phyloP scores from a whole-genome alignment of 176 grass and related monocot species.

The Calamus simplicifolius region DNA sequence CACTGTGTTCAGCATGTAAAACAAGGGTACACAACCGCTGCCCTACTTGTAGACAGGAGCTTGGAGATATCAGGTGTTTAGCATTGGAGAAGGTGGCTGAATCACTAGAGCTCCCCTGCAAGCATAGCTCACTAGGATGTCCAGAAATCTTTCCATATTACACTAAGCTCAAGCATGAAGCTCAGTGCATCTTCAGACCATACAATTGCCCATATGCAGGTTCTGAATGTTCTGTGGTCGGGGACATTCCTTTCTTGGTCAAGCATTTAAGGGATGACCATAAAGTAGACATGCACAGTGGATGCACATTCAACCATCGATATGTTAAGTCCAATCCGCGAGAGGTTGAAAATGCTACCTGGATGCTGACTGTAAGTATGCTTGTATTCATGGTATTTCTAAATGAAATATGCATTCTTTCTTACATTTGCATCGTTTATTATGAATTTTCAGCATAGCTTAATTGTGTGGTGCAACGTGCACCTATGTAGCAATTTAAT shows the following conservation, averaged over 20 bases:
- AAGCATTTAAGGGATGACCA: constrained; percentile 6
- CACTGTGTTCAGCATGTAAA: constrained; percentile 9
- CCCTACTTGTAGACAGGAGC: constrained; percentile 15
- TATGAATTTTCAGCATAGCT: too few species aligned
- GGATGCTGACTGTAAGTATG: constrained; percentile 18
- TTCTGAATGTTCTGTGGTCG: constrained; percentile 8
- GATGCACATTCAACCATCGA: constrained; percentile 11
- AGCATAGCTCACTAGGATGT: constrained; percentile 4
- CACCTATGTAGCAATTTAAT: too few species aligned
- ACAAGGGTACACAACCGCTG: constrained; percentile 12
- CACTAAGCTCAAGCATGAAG: constrained; percentile 11
- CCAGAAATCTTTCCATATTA: constrained; percentile 9
- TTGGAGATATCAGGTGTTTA: constrained; percentile 15
- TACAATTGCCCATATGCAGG: constrained; percentile 16
- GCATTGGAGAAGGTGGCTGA: constrained; percentile 15
- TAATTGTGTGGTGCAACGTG: too few species aligned
- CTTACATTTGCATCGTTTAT: too few species aligned
- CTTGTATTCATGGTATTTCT: not conserved
- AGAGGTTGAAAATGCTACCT: constrained; percentile 16
- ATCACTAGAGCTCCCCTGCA: constrained; percentile 12
- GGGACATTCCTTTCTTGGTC: constrained; percentile 13
- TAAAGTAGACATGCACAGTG: constrained; percentile 16
- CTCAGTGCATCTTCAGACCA: constrained; percentile 15
- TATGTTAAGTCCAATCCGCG: constrained; percentile 14
- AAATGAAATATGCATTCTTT: too few species aligned